phyloP scores from a whole-genome alignment of 2,329 filamentous ascomycete genomes.

The Teratosphaeria zuluensis region DNA sequence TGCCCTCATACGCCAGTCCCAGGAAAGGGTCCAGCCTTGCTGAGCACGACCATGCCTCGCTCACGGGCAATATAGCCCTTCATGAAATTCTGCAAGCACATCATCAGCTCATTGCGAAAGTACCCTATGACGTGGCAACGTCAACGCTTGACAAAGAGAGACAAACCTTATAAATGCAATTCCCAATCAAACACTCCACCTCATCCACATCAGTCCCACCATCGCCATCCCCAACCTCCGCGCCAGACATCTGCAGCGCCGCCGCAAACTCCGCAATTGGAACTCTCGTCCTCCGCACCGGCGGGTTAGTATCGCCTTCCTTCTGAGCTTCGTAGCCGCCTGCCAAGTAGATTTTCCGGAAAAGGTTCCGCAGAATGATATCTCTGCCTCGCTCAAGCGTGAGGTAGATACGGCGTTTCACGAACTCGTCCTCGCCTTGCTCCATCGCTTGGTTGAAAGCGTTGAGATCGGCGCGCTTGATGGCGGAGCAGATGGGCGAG shows the following conservation, averaged over 20 bases:
- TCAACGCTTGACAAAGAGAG: neutral
- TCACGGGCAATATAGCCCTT: conserved; percentile 97
- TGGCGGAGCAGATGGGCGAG: conserved; percentile 64
- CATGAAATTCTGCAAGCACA: conserved; percentile 62
- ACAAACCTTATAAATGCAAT: conserved; percentile 94
- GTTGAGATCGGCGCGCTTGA: conserved; percentile 70
- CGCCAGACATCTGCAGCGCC: conserved; percentile 62
- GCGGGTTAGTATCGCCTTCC: conserved; percentile 46
- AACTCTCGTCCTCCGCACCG: conserved; percentile 62
- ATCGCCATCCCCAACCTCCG: conserved; percentile 43
- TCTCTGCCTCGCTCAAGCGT: conserved; percentile 88
- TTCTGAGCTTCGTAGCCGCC: conserved; percentile 74
- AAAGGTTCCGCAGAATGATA: conserved; percentile 80
- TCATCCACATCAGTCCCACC: conserved; percentile 74
- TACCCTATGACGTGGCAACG: neutral
- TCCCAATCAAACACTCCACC: conserved; percentile 88
- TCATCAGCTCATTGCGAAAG: neutral
- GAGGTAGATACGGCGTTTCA: conserved; percentile 85
- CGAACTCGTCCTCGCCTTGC: conserved; percentile 81
- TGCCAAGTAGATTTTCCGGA: conserved; percentile 80
- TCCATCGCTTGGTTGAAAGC: conserved; percentile 76
- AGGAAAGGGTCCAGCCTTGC: conserved; percentile 82
- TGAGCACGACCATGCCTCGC: conserved; percentile 80
- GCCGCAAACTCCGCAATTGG: conserved; percentile 76
- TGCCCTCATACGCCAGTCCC: conserved; percentile 59